A percentile compares a stretch with the other conserved stretches of the same genome.
Evolutionary conservation across 306 rosid genomes (phyloP).

Genomic region (Acacia acuminata): DNA sequence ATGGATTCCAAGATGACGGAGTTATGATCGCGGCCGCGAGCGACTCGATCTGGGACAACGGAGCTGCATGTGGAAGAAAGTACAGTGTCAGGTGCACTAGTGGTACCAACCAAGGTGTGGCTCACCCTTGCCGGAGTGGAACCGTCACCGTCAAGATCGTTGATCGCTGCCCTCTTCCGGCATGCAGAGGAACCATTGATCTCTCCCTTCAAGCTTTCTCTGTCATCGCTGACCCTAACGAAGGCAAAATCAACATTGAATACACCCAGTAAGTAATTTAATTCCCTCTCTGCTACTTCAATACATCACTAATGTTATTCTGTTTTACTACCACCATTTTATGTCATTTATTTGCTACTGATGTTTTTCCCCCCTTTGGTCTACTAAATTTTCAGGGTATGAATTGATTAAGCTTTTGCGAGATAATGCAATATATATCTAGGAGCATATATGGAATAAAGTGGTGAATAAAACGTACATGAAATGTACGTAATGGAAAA

Average conservation of each 20-base stretch:
- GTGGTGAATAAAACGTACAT: background rate
- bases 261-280: background rate
- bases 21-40: constrained; percentile 39
- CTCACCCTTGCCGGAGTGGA: constrained; percentile 21
- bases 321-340: background rate
- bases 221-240: constrained; percentile 25
- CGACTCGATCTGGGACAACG: constrained; percentile 21
- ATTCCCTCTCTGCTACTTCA: background rate
- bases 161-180: constrained; percentile 36
- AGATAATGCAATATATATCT: background rate
- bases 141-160: constrained; percentile 40
- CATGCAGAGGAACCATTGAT: constrained; percentile 34
- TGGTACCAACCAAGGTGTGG: constrained; percentile 26
- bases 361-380: too few species aligned
- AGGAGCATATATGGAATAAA: background rate
- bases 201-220: constrained; percentile 41
- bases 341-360: background rate
- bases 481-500: background rate
- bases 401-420: background rate
- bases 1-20: constrained; percentile 22
- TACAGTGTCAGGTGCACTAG: constrained; percentile 33
- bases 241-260: constrained; percentile 33
- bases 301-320: background rate
- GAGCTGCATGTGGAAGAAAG: constrained; percentile 37
- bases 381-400: background rate